Base-by-base conservation (phyloP, 257 asterid genomes). In the Lycium ferocissimum region DNA sequence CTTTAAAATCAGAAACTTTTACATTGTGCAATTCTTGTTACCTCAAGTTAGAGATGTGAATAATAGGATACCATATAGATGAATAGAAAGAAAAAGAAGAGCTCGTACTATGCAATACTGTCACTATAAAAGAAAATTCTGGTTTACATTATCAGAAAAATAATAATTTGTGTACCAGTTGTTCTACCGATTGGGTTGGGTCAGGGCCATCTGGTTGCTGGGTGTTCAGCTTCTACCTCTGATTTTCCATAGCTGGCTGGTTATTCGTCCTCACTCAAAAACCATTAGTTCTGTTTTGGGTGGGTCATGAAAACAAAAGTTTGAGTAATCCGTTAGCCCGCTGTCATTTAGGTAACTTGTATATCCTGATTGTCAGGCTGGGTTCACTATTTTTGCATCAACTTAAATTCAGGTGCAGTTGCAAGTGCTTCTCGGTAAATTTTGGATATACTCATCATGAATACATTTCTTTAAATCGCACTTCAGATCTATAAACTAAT, bases 271-370 rank as follows among this genome's bases (percentile, higher is more conserved):
- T 43, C 37, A 43, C 57, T 7, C 10, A 72, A 72, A 72, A 70
- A 57, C 80, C 57, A 72, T 70, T 18, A 22, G 35, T 40, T 71
- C 56, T 7, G 38, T 72, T 72, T 43, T 72, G 35, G 37, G 57
- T 72, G 37, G 56, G 79, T 18, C 79, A 17, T 43, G 38, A 18
- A 43, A 3, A 56, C 18, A 12, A 13, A 43, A 43, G 56, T 18
- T 40, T 69, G 7, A 37, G 49, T 14, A 18, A 70, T 9, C 54
- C n/a, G 14, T 15, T 70, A 40, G 14, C 4, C 7, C 3, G 2
- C 79, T 9, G 13, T 70, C 79, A 17, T 70, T 14, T 70, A 17
- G 57, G 43, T 71, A 43, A 72, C 45, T 53, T 53, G 82, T 78
- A 37, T 26, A 45, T 53, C 63, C 65, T 26, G 65, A 78, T 53